phyloP scores from a whole-genome alignment of 805 yeast species.

The Kodamaea restingae region DNA sequence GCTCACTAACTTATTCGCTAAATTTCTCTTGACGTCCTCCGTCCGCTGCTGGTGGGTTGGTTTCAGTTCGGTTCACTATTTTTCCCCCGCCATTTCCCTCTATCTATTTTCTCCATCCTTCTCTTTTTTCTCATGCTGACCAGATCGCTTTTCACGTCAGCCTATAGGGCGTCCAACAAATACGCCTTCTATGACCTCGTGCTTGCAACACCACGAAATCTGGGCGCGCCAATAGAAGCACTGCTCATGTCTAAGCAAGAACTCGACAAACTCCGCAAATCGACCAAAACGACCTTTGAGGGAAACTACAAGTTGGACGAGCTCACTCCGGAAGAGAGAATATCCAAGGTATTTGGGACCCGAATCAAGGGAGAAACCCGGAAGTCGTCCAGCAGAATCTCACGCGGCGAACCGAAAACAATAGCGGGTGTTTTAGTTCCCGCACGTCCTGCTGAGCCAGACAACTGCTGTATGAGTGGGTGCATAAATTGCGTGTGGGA shows the following conservation, averaged over 20 bases:
- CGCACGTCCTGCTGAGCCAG: conserved; percentile 82
- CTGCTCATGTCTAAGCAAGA: conserved; percentile 21
- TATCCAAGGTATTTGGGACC: conserved; percentile 52
- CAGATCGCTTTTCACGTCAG: conserved; percentile 2
- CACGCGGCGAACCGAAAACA: conserved; percentile 32
- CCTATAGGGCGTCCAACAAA: conserved; percentile 5
- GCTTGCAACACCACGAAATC: conserved; percentile 29
- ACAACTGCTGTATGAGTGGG: conserved; percentile 96
- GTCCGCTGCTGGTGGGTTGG: no score
- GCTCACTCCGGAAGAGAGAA: conserved; percentile 43
- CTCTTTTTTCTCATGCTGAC: conserved; percentile 1
- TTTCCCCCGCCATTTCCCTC: neutral
- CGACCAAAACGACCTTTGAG: conserved; percentile 24
- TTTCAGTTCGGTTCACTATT: no score
- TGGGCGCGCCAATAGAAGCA: conserved; percentile 31
- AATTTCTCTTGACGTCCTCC: no score
- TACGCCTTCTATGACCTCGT: conserved; percentile 38
- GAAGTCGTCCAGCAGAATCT: conserved; percentile 32
- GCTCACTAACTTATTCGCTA: no score
- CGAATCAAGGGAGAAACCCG: conserved; percentile 51
- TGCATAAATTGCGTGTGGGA: conserved; percentile 98
- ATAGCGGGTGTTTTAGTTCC: conserved; percentile 73
- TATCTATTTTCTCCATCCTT: neutral
- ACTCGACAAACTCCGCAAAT: conserved; percentile 15
- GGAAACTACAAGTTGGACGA: conserved; percentile 29